Evolutionary conservation across 2,329 filamentous ascomycete genomes (phyloP).

Genomic region (Orbilia brochopaga): DNA sequence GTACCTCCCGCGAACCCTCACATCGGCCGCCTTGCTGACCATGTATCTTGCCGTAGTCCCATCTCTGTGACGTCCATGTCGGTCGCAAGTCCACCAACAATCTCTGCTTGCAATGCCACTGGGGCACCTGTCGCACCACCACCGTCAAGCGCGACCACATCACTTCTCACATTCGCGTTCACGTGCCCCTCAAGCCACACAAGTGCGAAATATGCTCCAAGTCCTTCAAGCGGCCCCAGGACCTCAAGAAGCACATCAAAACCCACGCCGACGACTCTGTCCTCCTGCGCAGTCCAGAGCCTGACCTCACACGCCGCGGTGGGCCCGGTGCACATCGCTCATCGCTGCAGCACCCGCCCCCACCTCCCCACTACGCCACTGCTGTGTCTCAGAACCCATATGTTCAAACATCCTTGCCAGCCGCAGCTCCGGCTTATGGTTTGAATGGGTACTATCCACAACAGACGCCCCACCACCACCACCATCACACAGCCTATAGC

Average conservation of each 20-base stretch:
- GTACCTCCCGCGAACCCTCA: slow-evolving; percentile 17
- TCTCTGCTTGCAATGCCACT: slow-evolving; percentile 93
- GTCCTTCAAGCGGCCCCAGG: slow-evolving; percentile 98
- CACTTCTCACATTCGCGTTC: slow-evolving; percentile 96
- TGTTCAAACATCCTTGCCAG: slow-evolving; percentile 23
- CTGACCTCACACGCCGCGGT: slow-evolving; percentile 59
- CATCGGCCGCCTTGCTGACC: slow-evolving; percentile 41
- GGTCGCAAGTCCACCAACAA: slow-evolving; percentile 99
- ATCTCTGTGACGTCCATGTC: slow-evolving; percentile 97
- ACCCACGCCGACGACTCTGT: slow-evolving; percentile 55
- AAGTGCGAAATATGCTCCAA: slow-evolving; percentile 99
- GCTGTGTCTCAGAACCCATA: slow-evolving; percentile 42
- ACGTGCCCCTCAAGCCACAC: slow-evolving; percentile 98
- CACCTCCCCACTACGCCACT: slow-evolving; percentile 32
- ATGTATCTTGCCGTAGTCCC: slow-evolving; percentile 68
- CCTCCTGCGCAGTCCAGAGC: slow-evolving; percentile 65
- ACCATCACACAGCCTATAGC: slow-evolving; percentile 5
- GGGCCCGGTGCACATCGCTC: slow-evolving; percentile 16
- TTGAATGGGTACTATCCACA: slow-evolving; percentile 47
- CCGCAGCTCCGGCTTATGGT: slow-evolving; percentile 35
- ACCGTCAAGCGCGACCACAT: slow-evolving; percentile 99
- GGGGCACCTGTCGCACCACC: slow-evolving; percentile 93
- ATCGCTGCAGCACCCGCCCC: slow-evolving; percentile 49
- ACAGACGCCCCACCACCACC: slow-evolving; percentile 1
- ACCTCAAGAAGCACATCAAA: slow-evolving; percentile 99